Evolutionary conservation across 352 stramenopile species (phyloP).

Genomic region (Hyaloperonospora arabidopsidis): DNA sequence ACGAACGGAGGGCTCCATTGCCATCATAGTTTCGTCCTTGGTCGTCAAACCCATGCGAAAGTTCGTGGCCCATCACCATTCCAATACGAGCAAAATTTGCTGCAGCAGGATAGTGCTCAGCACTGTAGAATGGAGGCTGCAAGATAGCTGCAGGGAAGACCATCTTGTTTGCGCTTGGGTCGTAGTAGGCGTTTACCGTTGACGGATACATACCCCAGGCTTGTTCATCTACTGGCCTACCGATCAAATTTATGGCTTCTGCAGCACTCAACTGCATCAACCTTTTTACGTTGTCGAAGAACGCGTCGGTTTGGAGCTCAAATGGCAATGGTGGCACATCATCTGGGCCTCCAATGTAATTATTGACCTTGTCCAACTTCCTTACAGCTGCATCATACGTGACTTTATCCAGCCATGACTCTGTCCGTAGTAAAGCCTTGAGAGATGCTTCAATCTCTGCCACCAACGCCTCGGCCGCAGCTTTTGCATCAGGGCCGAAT

Average conservation of each 20-base stretch:
- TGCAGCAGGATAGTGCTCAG: constrained; percentile 66
- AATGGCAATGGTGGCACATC: constrained; percentile 44
- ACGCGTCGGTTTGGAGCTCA: constrained; percentile 35
- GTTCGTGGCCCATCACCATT: constrained; percentile 90
- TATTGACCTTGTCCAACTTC: constrained; percentile 85
- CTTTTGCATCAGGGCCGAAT: constrained; percentile 79
- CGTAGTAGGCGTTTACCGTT: constrained; percentile 87
- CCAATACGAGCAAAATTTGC: constrained; percentile 90
- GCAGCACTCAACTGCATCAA: constrained; percentile 32
- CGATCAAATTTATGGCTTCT: constrained; percentile 27
- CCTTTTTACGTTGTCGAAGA: constrained; percentile 47
- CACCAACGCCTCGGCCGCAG: constrained; percentile 68
- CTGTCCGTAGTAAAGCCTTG: constrained; percentile 68
- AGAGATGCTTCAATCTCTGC: constrained; percentile 80
- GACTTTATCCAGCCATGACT: constrained; percentile 81
- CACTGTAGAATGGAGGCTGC: constrained; percentile 77
- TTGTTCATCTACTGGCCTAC: constrained; percentile 40
- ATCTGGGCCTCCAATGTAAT: constrained; percentile 60
- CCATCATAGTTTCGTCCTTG: constrained; percentile 84
- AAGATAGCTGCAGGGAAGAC: constrained; percentile 91
- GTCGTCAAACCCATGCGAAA: constrained; percentile 92
- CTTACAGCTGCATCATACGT: constrained; percentile 77
- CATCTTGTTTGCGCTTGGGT: constrained; percentile 79
- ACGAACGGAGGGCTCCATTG: constrained; percentile 83
- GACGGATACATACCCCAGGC: constrained; percentile 87